These are phyloP conservation scores for Amoebophrya sp. DNA, from an alignment of 169 alveolate species.

Conservation along the genomic window DNA sequence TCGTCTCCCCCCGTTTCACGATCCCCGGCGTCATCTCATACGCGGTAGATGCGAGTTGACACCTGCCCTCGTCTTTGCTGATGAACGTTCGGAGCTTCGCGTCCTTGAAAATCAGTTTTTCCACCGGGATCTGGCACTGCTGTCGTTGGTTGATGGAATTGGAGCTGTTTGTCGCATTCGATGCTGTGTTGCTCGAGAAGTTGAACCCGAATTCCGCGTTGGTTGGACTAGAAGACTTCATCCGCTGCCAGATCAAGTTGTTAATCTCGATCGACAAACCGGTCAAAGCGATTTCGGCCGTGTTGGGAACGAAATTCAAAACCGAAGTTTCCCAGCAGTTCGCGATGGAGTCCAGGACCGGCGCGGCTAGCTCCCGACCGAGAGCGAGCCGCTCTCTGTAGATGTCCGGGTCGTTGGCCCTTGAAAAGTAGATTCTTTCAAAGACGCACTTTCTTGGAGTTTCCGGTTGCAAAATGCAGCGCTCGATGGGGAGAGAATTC, in stretches of 20 bases:
- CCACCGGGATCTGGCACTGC: conserved; percentile 3
- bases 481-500: no score
- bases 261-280: conserved; percentile 25
- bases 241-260: conserved; percentile 12
- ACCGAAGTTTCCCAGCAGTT: conserved; percentile 19
- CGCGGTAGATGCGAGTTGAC: conserved; percentile 28
- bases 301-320: conserved; percentile 36
- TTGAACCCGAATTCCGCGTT: no score
- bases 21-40: conserved; percentile 34
- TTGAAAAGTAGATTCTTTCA: conserved; percentile 38
- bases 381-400: conserved; percentile 36
- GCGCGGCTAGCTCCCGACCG: conserved; percentile 29
- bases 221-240: conserved; percentile 13
- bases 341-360: conserved; percentile 5
- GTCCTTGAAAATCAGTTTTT: conserved; percentile 35
- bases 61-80: conserved; percentile 32
- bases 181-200: no score
- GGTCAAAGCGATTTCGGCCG: conserved; percentile 37
- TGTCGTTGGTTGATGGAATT: no score
- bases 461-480: neutral
- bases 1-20: conserved; percentile 25
- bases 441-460: conserved; percentile 31
- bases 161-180: no score
- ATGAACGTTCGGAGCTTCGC: conserved; percentile 44
- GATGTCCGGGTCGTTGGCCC: conserved; percentile 34